A percentile compares a stretch with the other conserved stretches of the same genome.
Evolutionary conservation across 75 land plant species (phyloP).

Genomic region (Chamaecyparis obtusa): DNA sequence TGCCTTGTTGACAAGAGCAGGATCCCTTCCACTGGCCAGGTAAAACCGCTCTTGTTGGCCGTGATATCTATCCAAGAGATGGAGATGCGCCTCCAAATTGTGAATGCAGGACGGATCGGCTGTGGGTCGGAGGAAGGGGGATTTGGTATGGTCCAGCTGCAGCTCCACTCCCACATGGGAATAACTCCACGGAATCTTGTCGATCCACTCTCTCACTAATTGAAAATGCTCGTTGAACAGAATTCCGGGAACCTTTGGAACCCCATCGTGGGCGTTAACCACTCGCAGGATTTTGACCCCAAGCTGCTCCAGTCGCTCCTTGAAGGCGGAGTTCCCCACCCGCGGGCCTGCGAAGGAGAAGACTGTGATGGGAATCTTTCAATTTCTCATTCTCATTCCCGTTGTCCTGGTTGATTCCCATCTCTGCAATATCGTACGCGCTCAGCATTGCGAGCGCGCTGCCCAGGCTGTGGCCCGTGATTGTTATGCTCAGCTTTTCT

Average conservation of each 20-base stretch:
- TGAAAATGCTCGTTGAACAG: constrained; percentile 10
- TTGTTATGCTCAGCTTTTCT: no score
- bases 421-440: constrained; percentile 32
- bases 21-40: no score
- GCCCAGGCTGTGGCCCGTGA: constrained; percentile 84
- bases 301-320: no score
- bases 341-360: constrained; percentile 23
- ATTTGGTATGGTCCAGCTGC: no score
- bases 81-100: no score
- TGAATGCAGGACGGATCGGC: no score
- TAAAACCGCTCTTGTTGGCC: no score
- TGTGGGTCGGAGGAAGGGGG: no score
- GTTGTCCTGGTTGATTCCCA: constrained; percentile 12
- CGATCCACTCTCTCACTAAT: not conserved
- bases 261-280: constrained; percentile 3
- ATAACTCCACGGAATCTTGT: constrained; percentile 29
- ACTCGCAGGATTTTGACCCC: no score
- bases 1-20: no score
- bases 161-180: not conserved
- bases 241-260: constrained; percentile 30
- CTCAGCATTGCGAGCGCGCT: constrained; percentile 65
- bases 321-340: constrained; percentile 8
- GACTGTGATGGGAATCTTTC: constrained; percentile 24
- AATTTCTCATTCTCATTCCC: not conserved
- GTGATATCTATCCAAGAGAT: no score